These are phyloP conservation scores for Parascedosporium putredinis DNA, from an alignment of 2,329 filamentous ascomycete genomes.

Conservation along the genomic window DNA sequence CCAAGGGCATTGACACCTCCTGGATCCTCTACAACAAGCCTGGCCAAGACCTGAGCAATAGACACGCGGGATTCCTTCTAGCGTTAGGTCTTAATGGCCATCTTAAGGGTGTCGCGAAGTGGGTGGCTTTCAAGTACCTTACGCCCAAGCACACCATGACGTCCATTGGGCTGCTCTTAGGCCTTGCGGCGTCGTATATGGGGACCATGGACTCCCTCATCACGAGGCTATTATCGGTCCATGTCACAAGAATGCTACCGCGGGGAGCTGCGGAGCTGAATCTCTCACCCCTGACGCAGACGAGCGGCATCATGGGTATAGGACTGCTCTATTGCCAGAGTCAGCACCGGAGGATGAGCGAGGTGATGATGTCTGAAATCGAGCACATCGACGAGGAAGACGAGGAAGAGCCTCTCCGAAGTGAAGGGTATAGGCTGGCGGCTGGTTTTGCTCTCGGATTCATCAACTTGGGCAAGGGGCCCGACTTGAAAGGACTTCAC, in stretches of 20 bases:
- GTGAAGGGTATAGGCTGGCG: constrained; percentile 92
- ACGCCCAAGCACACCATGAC: constrained; percentile 99
- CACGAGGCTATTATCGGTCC: constrained; percentile 84
- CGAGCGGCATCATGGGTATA: constrained; percentile 94
- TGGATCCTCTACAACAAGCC: constrained; percentile 99
- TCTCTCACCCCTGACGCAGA: constrained; percentile 84
- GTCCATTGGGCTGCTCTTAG: constrained; percentile 86
- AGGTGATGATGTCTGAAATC: constrained; percentile 97
- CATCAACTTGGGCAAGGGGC: constrained; percentile 89
- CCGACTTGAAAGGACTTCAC: constrained; percentile 75
- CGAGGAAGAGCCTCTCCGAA: constrained; percentile 75
- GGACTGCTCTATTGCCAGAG: constrained; percentile 89
- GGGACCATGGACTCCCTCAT: constrained; percentile 97
- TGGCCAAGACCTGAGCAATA: constrained; percentile 71
- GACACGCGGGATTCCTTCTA: constrained; percentile 89
- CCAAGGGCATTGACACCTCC: constrained; percentile 91
- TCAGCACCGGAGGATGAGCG: constrained; percentile 95
- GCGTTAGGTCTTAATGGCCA: constrained; percentile 91
- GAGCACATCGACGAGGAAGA: constrained; percentile 72
- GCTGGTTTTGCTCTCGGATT: constrained; percentile 88
- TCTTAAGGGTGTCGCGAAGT: constrained; percentile 87
- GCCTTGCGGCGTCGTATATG: constrained; percentile 84
- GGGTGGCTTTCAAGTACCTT: constrained; percentile 98
- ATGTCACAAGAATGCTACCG: constrained; percentile 90
- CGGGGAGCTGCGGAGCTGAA: constrained; percentile 90